These are phyloP conservation scores for Raffaelea albimanens DNA, from an alignment of 2,329 filamentous ascomycete species.

Conservation along the genomic window DNA sequence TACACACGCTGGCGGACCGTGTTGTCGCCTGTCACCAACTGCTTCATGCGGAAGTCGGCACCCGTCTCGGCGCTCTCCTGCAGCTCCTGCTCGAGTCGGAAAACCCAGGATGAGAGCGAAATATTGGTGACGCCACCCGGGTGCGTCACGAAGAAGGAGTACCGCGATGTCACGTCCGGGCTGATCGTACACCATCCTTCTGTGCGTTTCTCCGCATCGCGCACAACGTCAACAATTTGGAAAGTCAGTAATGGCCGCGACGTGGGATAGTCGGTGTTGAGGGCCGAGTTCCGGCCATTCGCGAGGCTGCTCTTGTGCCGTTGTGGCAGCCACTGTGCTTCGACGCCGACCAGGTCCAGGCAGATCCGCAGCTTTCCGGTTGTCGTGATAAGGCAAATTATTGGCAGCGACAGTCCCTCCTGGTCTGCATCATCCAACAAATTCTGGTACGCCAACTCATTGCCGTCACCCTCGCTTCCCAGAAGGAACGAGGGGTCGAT, in stretches of 20 bases:
- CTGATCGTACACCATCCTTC: slow-evolving; percentile 56
- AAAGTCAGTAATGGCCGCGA: slow-evolving; percentile 47
- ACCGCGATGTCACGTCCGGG: slow-evolving; percentile 49
- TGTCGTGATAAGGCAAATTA: slow-evolving; percentile 50
- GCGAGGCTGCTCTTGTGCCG: slow-evolving; percentile 23
- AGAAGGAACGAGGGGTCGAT: slow-evolving; percentile 51
- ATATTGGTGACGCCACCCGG: slow-evolving; percentile 50
- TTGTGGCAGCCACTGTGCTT: slow-evolving; percentile 57
- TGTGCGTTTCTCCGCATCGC: slow-evolving; percentile 41
- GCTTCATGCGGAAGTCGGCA: slow-evolving; percentile 51
- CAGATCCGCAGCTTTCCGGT: slow-evolving; percentile 54
- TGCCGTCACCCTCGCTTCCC: slow-evolving; percentile 53
- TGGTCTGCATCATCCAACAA: slow-evolving; percentile 42
- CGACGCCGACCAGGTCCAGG: slow-evolving; percentile 50
- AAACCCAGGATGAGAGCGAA: slow-evolving; percentile 54
- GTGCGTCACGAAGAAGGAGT: slow-evolving; percentile 54
- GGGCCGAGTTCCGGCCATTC: slow-evolving; percentile 21
- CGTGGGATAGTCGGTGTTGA: slow-evolving; percentile 16
- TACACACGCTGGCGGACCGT: slow-evolving; percentile 47
- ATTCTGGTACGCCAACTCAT: slow-evolving; percentile 26
- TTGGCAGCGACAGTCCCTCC: slow-evolving; percentile 49
- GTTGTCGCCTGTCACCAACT: slow-evolving; percentile 49
- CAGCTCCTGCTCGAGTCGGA: slow-evolving; percentile 53
- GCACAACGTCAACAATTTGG: slow-evolving; percentile 53
- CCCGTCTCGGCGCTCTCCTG: slow-evolving; percentile 46